phyloP scores from a whole-genome alignment of 2,329 filamentous ascomycete species.

The Sclerotinia nivalis region DNA sequence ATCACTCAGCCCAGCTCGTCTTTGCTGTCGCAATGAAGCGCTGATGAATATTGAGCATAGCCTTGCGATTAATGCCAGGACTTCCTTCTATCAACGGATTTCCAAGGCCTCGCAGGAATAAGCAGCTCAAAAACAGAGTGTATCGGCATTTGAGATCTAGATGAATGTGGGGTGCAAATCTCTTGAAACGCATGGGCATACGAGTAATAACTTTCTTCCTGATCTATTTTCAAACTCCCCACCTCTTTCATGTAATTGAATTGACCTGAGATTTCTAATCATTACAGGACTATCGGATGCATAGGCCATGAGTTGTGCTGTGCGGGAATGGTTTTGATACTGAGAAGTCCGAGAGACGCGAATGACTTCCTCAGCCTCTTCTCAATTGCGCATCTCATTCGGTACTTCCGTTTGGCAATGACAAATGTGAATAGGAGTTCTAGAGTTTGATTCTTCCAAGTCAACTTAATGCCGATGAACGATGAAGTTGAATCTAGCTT shows the following conservation, averaged over 20 bases:
- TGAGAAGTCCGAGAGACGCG: neutral
- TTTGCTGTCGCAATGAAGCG: neutral
- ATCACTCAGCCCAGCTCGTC: constrained; percentile 13
- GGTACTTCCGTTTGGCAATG: constrained; percentile 1
- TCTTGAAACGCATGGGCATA: constrained; percentile 18
- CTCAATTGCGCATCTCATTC: constrained; percentile 18
- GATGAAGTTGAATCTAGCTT: constrained; percentile 8
- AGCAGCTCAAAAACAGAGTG: neutral
- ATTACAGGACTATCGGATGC: constrained; percentile 26
- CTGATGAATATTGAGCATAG: constrained; percentile 7
- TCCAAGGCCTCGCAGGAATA: constrained; percentile 2
- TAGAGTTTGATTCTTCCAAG: neutral
- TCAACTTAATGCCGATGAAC: neutral
- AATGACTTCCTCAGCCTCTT: constrained; percentile 29
- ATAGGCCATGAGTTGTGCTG: constrained; percentile 33
- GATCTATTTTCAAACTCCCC: constrained; percentile 19
- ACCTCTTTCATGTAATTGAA: constrained; percentile 20
- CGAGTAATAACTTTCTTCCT: constrained; percentile 2
- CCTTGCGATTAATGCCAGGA: constrained; percentile 16
- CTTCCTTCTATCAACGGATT: neutral
- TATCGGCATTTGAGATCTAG: constrained; percentile 5
- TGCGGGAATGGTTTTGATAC: constrained; percentile 27
- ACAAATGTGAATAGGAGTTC: neutral
- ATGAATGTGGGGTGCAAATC: constrained; percentile 8
- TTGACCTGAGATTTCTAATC: constrained; percentile 24